Base-by-base conservation (phyloP, 257 asterid genomes). In the Avicennia marina region DNA sequence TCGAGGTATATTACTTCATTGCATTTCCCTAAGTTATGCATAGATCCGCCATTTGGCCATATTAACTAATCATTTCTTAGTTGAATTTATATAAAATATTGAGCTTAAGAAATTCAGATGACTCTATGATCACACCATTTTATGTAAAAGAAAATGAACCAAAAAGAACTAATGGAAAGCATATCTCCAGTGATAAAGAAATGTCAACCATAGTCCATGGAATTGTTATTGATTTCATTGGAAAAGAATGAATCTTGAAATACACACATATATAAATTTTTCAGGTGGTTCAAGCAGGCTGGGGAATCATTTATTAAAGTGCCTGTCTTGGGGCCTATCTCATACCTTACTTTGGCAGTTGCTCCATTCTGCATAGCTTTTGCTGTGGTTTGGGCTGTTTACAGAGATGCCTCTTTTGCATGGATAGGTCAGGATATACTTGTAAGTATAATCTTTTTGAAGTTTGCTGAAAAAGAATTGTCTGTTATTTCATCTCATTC, bases 401-500 rank as follows among this genome's bases (percentile, higher is more conserved):
- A 81, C 73, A 73, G 95, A 70, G 59, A 58, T 20, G 56, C 19
- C 46, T 74, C 94, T 57, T 80, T 87, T 75, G 95, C 90, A 56
- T 90, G 98, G 98, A 82, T 90, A 40, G 98, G 96, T 60, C 98
- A 84, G 78, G 96, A 90, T 72, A 71, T 90, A 63, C 96, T 90
- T 57, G 98, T 90, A 74, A 79, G 87, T 56, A 49, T 31, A 17
- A 40, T 58, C 54, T 39, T 20, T 33, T 15, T 65, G 57, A 44
- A 21, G 29, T 63, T 66, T 40, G 36, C 49, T 38, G 13, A 25
- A 42, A 0, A 36, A n/a, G 38, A 34, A n/a, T 13, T 11, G 38
- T 56, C 21, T 64, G 16, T 17, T 6, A 0, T 39, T 45, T 48
- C 40, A 48, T 56, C 11, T 47, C 20, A 11, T 55, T 54, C 21